Evolutionary conservation across 257 asterid genomes (phyloP), one percentile per base, ranked within the genome.

Genomic region (Lycium barbarum): DNA sequence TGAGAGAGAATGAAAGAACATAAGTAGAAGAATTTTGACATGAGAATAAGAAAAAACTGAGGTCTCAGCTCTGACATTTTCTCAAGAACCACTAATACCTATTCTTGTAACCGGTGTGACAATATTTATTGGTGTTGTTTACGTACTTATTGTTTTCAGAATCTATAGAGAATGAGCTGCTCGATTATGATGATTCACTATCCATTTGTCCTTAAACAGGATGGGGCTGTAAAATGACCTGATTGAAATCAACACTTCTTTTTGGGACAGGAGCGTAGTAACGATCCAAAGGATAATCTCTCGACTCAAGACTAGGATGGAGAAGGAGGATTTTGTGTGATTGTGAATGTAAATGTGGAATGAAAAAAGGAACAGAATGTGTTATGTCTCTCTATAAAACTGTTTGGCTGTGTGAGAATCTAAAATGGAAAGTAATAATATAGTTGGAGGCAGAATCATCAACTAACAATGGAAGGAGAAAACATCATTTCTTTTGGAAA

Each of bases 311-410:
- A 22, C 43, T 13, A 26, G 43, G 85, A 85, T 63, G 90, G 86
- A 83, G 62, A 86, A 88, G 55, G 71, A 66, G 61, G 17, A 45
- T 65, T 33, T 86, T 71, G 84, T 81, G 59, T 62, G 35, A 17
- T 17, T 70, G 78, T 78, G 85, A 82, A 73, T 87, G 87, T 86
- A 87, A 92, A 85, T 87, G 94, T 97, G 93, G 95, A 94, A 94
- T 91, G 93, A 95, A 90, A 92, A 85, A 87, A 92, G 97, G 95
- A 51, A 36, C 49, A 76, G 47, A 51, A 3, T 76, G 81, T 51
- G 63, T 0, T 26, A 17, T n/a, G 33, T 20, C 38, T 62, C 6
- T 20, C 38, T 62, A 20, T 62, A 62, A 62, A 62, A 2, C 36
- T 62, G 2, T 62, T 62, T 62, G 59, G 7, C 2, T 36, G 7